These are phyloP conservation scores for Knoxia roxburghii DNA, from an alignment of 257 asterid genomes.

Conservation along the genomic window DNA sequence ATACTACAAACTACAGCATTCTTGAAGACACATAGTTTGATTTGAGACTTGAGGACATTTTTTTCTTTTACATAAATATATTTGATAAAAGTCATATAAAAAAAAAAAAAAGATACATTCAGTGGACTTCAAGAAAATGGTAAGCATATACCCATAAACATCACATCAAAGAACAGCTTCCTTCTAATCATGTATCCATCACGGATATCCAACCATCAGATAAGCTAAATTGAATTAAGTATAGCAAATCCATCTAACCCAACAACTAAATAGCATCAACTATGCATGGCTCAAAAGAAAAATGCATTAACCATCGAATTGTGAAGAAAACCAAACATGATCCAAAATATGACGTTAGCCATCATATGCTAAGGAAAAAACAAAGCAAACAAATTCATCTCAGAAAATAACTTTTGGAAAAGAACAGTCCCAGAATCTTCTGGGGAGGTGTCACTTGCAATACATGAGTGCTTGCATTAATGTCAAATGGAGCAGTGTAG, in stretches of 20 bases:
- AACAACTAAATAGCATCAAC: not conserved
- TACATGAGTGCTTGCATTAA: not conserved
- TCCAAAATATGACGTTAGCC: no score
- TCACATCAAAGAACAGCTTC: not conserved
- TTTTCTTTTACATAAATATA: no score
- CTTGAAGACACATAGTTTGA: not conserved
- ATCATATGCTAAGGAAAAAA: not conserved
- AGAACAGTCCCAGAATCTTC: not conserved
- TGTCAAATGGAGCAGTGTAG: not conserved
- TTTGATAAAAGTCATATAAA: no score
- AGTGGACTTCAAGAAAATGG: no score
- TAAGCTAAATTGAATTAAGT: not conserved
- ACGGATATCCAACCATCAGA: not conserved
- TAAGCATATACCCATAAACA: not conserved
- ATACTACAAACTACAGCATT: not conserved
- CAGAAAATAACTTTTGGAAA: not conserved
- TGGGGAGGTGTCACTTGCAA: not conserved
- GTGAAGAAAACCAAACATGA: conserved; percentile 94
- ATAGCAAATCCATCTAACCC: not conserved
- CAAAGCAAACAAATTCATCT: not conserved
- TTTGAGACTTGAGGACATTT: no score
- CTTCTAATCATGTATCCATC: not conserved
- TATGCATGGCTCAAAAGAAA: conserved; percentile 83
- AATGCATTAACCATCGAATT: conserved; percentile 83
- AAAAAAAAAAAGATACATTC: no score